Evolutionary conservation across 257 asterid species (phyloP).

Genomic region (Gardenia jasminoides): DNA sequence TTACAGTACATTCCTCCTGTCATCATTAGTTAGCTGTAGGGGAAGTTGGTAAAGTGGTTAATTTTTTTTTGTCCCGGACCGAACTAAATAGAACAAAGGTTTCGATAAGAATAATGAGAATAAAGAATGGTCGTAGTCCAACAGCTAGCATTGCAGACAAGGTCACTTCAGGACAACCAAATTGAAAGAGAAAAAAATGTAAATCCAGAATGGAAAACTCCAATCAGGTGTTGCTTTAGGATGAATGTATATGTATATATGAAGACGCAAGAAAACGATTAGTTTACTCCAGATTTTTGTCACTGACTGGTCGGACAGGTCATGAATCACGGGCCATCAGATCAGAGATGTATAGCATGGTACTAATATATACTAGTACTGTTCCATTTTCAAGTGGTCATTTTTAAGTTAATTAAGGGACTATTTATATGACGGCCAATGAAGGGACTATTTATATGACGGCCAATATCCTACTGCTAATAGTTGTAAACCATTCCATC

Average conservation of each 20-base stretch:
- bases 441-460: no score
- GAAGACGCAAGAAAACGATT: not conserved
- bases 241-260: not conserved
- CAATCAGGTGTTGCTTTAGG: not conserved
- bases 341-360: not conserved
- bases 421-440: no score
- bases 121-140: not conserved
- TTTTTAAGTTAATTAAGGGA: no score
- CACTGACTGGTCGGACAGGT: conserved; percentile 8
- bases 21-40: not conserved
- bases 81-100: not conserved
- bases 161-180: not conserved
- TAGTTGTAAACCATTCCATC: not conserved
- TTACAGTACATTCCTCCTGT: not conserved
- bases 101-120: not conserved
- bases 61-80: not conserved
- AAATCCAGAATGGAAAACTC: not conserved
- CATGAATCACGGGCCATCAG: not conserved
- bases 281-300: conserved; percentile 1
- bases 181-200: not conserved
- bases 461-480: no score
- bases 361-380: not conserved
- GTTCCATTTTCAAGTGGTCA: not conserved
- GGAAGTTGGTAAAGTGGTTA: not conserved
- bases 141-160: not conserved